These are phyloP conservation scores for Gyromitra esculenta DNA, from an alignment of 2,329 filamentous ascomycete species.

Conservation along the genomic window DNA sequence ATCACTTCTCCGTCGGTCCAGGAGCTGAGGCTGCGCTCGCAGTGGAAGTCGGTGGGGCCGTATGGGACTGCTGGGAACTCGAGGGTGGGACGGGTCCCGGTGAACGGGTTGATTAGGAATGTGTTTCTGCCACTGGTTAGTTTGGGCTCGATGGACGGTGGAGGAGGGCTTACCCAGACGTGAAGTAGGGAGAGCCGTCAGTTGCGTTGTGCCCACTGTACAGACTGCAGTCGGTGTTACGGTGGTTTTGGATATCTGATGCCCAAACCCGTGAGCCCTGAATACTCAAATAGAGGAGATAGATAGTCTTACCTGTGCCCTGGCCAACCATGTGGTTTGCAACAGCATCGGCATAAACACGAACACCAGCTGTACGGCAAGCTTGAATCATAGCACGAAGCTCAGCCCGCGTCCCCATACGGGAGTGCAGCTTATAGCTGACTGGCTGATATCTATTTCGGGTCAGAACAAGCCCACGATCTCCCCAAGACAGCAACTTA, in stretches of 20 bases:
- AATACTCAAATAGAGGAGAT: not conserved
- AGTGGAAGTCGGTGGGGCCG: constrained; percentile 59
- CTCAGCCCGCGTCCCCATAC: constrained; percentile 57
- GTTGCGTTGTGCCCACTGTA: constrained; percentile 58
- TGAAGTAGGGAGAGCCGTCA: constrained; percentile 58
- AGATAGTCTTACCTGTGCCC: constrained; percentile 52
- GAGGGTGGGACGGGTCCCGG: constrained; percentile 57
- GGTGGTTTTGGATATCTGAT: constrained; percentile 58
- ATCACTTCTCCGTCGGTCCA: constrained; percentile 58
- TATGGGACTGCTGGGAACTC: constrained; percentile 59
- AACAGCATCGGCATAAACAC: constrained; percentile 59
- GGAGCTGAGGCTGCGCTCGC: constrained; percentile 57
- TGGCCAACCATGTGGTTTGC: constrained; percentile 58
- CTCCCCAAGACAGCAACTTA: constrained; percentile 43
- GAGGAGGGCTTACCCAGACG: constrained; percentile 49
- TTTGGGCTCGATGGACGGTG: too few relatives aligned
- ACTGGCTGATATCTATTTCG: constrained; percentile 57
- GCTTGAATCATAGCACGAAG: constrained; percentile 57
- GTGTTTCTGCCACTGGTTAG: constrained; percentile 54
- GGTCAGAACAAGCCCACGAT: not conserved
- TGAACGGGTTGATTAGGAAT: constrained; percentile 58
- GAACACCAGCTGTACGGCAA: constrained; percentile 58
- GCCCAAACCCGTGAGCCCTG: not conserved
- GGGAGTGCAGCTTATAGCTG: constrained; percentile 58
- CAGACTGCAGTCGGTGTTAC: constrained; percentile 55